A percentile compares a stretch with the other conserved stretches of the same genome.
phyloP scores from a whole-genome alignment of 2,329 filamentous ascomycete species.

The Colletotrichum theobromicola region DNA sequence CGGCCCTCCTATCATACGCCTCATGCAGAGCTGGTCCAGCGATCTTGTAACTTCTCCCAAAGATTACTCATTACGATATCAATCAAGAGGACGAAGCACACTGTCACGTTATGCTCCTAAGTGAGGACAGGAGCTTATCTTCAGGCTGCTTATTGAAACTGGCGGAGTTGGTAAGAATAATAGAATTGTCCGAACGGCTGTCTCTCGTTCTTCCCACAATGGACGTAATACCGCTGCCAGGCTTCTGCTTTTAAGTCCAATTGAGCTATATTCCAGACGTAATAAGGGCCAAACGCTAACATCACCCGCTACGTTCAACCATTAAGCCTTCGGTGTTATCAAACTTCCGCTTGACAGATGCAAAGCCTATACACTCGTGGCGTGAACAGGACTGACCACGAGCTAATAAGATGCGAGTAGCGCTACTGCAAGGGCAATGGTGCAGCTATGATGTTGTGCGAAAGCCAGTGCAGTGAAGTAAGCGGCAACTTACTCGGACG shows the following conservation, averaged over 20 bases:
- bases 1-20: neutral
- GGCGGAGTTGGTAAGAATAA: no score
- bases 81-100: neutral
- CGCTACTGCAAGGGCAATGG: no score
- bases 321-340: neutral
- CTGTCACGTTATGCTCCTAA: neutral
- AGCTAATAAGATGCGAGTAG: no score
- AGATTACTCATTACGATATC: neutral
- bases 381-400: no score
- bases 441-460: fast-evolving
- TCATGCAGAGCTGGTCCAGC: fast-evolving
- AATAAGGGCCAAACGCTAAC: neutral
- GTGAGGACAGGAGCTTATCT: fast-evolving
- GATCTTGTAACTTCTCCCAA: fast-evolving
- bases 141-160: neutral
- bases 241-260: neutral
- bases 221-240: fast-evolving
- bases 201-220: neutral
- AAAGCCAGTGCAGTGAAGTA: neutral
- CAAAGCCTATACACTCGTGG: no score
- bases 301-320: neutral
- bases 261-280: neutral
- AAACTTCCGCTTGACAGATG: neutral
- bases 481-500: neutral
- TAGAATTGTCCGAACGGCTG: neutral